Base-by-base conservation (phyloP, 306 rosid genomes). In the Arachis hypogaea region DNA sequence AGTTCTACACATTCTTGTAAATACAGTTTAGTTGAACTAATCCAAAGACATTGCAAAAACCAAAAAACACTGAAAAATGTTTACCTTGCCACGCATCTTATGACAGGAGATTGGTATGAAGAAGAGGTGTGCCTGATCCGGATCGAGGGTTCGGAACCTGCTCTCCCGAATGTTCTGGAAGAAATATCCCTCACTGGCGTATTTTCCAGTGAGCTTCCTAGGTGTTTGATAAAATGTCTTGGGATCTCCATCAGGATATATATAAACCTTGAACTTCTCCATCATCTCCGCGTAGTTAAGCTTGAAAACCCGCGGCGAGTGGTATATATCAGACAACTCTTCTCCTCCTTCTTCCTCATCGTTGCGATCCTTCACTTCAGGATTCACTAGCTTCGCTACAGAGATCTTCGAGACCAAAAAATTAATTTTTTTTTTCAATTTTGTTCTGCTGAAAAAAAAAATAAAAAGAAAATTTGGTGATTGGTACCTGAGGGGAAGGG, bases 71-170 rank as follows among this genome's bases (percentile, higher is more conserved):
- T 22, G 28, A 22, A 22, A 22, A 22, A 22, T 22, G 4, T 6
- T 4, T 85, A 94, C 98, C 98, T 92, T 89, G 81, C 98, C 98
- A 62, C 97, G 87, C 98, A 94, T 92, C 85, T 94, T 94, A 69
- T 94, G 97, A 78, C 97, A 91, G 2, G 98, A 94, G 74, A 94
- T 92, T 10, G 95, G 97, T 63, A 94, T 87, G 83, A 94, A 94
- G 82, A 94, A 94, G 80, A 91, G 92, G 71, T 88, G 80, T 3
- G 99, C 97, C 81, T 87, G 84, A 82, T 84, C 83, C 5, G 99
- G 99, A 86, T 92, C 88, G 4, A 85, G 74, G 11, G 97, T 94
- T 8, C 91, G 93, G 71, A 94, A 94, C 9, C 66, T 85, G 64
- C 90, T 85, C 81, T 94, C 97, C 59, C 95, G 72, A 33, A 94